phyloP scores from a whole-genome alignment of 768 basidiomycete species.

The Lentinula raphanica region DNA sequence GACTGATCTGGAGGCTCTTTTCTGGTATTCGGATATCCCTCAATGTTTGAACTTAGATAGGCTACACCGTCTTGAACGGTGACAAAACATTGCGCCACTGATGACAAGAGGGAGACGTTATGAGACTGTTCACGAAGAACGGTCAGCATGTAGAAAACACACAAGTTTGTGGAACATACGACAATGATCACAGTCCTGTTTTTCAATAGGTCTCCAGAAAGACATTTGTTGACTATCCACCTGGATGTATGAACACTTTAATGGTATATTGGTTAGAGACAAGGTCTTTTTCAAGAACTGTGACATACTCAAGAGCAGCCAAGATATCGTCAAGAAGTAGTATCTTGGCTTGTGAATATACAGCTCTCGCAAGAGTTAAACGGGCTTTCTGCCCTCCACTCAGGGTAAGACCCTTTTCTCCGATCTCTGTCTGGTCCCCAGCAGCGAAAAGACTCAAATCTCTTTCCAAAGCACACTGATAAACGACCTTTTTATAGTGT shows the following conservation, averaged over 20 bases:
- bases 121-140: conserved; percentile 22
- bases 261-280: conserved; percentile 43
- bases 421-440: conserved; percentile 65
- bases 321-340: conserved; percentile 21
- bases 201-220: conserved; percentile 40
- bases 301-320: conserved; percentile 21
- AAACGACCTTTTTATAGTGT: conserved; percentile 70
- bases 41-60: conserved; percentile 13
- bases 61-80: conserved; percentile 37
- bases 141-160: background rate
- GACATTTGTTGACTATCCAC: conserved; percentile 46
- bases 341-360: conserved; percentile 48
- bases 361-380: conserved; percentile 39
- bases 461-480: conserved; percentile 66
- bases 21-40: background rate
- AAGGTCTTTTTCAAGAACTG: conserved; percentile 46
- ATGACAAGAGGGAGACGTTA: conserved; percentile 23
- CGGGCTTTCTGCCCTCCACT: conserved; percentile 42
- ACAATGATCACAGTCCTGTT: conserved; percentile 51
- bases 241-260: conserved; percentile 44
- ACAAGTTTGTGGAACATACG: conserved; percentile 22
- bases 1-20: background rate
- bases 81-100: conserved; percentile 26
- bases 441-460: conserved; percentile 68
- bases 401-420: conserved; percentile 62